Percentiles rank a stretch among this genome's conserved stretches.
These are phyloP conservation scores for Apiospora kogelbergensis DNA, from an alignment of 2,329 filamentous ascomycete species.

Conservation along the genomic window DNA sequence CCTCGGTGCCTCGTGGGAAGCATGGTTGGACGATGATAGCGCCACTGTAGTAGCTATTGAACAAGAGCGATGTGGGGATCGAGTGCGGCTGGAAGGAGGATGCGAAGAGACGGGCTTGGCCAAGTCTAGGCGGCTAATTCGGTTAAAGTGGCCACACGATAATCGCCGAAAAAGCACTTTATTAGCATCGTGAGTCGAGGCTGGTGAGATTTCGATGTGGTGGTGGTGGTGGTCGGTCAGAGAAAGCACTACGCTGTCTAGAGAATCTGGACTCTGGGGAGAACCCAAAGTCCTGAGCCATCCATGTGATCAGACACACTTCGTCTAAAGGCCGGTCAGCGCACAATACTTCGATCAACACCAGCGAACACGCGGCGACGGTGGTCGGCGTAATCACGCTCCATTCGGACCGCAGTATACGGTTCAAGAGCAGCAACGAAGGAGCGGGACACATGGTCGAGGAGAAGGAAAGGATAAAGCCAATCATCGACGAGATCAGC, in stretches of 20 bases:
- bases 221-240: not conserved
- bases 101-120: not conserved
- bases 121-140: slow-evolving; percentile 6
- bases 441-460: too few relatives aligned
- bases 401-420: too few relatives aligned
- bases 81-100: not conserved
- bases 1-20: not conserved
- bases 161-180: slow-evolving; percentile 1
- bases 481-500: too few relatives aligned
- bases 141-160: slow-evolving; percentile 5
- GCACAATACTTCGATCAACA: too few relatives aligned
- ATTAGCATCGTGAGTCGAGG: not conserved
- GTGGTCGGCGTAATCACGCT: too few relatives aligned
- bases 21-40: slow-evolving; percentile 1
- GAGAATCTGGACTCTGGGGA: not conserved
- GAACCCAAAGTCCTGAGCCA: not conserved
- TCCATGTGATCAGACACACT: too few relatives aligned
- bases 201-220: not conserved
- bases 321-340: too few relatives aligned
- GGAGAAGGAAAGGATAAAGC: too few relatives aligned
- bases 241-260: not conserved
- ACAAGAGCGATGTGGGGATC: not conserved
- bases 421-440: too few relatives aligned
- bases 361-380: too few relatives aligned
- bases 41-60: not conserved